A percentile compares a stretch with the other conserved stretches of the same genome.
phyloP scores from a whole-genome alignment of 371 early-diverging fungal genomes.

The Cokeromyces recurvatus region DNA sequence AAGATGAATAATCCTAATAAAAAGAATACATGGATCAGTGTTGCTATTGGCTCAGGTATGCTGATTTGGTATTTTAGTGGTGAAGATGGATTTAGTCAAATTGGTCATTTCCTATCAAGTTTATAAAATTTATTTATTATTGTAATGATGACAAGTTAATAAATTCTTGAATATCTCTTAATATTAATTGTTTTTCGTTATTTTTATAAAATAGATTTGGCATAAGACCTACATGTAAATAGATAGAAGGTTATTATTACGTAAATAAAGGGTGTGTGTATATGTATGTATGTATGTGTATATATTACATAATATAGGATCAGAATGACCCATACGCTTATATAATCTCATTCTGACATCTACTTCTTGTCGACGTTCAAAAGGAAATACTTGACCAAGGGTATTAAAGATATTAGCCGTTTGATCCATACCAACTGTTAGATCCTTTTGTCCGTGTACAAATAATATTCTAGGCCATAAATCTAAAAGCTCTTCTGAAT shows the following conservation, averaged over 20 bases:
- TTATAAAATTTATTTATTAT: no score
- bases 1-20: neutral
- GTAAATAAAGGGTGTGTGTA: no score
- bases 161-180: slow-evolving; percentile 43
- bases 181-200: slow-evolving; percentile 22
- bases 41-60: slow-evolving; percentile 16
- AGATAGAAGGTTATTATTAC: neutral
- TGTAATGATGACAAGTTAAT: no score
- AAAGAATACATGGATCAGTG: neutral
- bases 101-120: slow-evolving; percentile 20
- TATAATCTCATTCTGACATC: slow-evolving; percentile 40
- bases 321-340: slow-evolving; percentile 37
- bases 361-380: slow-evolving; percentile 31
- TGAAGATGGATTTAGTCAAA: slow-evolving; percentile 13
- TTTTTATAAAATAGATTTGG: slow-evolving; percentile 22
- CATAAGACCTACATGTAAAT: slow-evolving; percentile 31
- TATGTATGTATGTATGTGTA: no score
- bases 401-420: slow-evolving; percentile 40
- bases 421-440: slow-evolving; percentile 33
- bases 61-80: slow-evolving; percentile 25
- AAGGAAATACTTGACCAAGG: slow-evolving; percentile 32
- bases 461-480: slow-evolving; percentile 38
- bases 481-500: slow-evolving; percentile 24
- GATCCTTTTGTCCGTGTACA: slow-evolving; percentile 44
- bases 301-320: slow-evolving; percentile 37